Conservation (phyloP, 192 early-diverging fungal species). For the Spizellomyces punctatus region DNA sequence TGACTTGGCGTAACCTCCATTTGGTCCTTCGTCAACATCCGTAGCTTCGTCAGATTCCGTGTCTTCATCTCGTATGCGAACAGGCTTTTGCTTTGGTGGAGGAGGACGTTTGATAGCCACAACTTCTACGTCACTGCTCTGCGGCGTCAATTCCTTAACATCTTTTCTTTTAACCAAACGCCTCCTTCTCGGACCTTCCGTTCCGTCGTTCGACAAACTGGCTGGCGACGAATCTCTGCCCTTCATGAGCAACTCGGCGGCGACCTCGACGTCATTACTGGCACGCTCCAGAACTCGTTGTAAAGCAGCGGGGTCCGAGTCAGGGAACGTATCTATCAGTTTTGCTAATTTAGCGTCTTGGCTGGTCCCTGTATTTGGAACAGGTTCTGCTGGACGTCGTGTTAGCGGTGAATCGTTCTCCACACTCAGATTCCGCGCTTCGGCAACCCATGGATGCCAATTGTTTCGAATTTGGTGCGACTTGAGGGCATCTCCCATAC, state of each 20-base stretch:
- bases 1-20: constrained; percentile 24
- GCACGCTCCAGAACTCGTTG: not conserved
- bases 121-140: constrained; percentile 2
- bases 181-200: not conserved
- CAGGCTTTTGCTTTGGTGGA: not conserved
- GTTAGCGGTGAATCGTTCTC: too few relatives aligned
- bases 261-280: constrained; percentile 15
- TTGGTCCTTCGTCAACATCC: constrained; percentile 55
- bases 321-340: constrained; percentile 25
- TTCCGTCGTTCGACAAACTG: not conserved
- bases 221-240: not conserved
- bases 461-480: too few relatives aligned
- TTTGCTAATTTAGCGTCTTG: constrained; percentile 11
- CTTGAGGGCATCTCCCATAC: too few relatives aligned
- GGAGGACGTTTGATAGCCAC: not conserved
- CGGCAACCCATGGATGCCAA: too few relatives aligned
- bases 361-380: too few relatives aligned
- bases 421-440: too few relatives aligned
- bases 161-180: constrained; percentile 19
- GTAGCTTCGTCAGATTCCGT: constrained; percentile 39
- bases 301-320: not conserved
- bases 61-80: constrained; percentile 15
- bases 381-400: too few relatives aligned
- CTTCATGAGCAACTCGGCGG: constrained; percentile 9
- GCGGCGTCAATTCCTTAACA: not conserved